Evolutionary conservation across 2,329 filamentous ascomycete species (phyloP), one percentile per base, ranked within the genome.

Genomic region (Reticulascus tulasneorum): DNA sequence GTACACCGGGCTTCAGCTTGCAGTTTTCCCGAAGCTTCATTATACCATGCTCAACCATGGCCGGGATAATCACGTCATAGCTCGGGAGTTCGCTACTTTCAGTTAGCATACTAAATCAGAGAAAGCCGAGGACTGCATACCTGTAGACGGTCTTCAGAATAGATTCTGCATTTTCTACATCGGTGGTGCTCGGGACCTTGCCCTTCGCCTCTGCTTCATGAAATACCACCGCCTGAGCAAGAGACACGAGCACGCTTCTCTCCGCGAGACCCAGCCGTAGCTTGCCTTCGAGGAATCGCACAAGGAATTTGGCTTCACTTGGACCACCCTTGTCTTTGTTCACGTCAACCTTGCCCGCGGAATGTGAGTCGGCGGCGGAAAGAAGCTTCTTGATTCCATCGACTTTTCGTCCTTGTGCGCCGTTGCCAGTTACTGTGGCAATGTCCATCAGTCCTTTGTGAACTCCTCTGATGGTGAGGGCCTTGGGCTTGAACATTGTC

Each of bases 401-500:
- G 11, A 98, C 86, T 62, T 98, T 98, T 42, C 86, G 81, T 11
- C 84, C 82, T 57, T 97, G 93, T 1, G 90, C 84, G 27, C 91
- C 91, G 54, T 86, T 85, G 9, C 93, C 93, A 47, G 86, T 77
- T 11, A 87, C 76, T 13, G 86, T 94, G 7, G 93, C 93, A 55
- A 98, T 94, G 22, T 74, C 77, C 71, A 97, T 86, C 23, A 98
- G 63, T 2, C 87, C 86, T 54, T 93, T 83, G 52, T 94, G 89
- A 3, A 98, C 90, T 19, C 84, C 88, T 38, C 77, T 78, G 2
- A 98, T 75, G 1, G 90, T 96, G 50, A 98, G 67, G 19, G 90
- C 73, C 62, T 94, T 96, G 3, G 90, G 93, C 60, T 94, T 95
- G 71, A 97, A 96, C 89, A 98, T 96, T 16, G 93, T 97, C 9